Evolutionary conservation across 768 basidiomycete species (phyloP).

Genomic region (Macrolepiota dolichaula): DNA sequence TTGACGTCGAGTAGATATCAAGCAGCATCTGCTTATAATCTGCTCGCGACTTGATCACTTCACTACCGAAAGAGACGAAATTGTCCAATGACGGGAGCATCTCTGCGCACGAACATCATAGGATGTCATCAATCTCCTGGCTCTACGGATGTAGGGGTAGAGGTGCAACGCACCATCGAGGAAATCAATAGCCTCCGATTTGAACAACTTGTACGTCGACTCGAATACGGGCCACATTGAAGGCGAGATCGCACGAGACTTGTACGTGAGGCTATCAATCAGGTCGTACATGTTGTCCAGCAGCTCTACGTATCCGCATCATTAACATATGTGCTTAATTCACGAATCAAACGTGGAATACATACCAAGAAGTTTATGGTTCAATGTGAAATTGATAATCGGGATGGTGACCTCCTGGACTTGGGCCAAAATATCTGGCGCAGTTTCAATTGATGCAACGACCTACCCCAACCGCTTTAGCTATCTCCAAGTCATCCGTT

Average conservation of each 20-base stretch:
- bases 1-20: slow-evolving; percentile 78
- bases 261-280: slow-evolving; percentile 83
- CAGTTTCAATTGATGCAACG: slow-evolving; percentile 68
- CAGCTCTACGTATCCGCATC: slow-evolving; percentile 48
- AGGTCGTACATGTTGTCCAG: slow-evolving; percentile 87
- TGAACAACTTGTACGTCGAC: slow-evolving; percentile 79
- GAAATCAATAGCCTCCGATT: slow-evolving; percentile 80
- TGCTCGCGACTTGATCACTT: slow-evolving; percentile 64
- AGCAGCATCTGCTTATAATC: slow-evolving; percentile 80
- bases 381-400: slow-evolving; percentile 70
- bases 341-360: slow-evolving; percentile 3
- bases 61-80: slow-evolving; percentile 80
- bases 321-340: background rate
- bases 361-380: slow-evolving; percentile 74
- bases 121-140: background rate
- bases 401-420: slow-evolving; percentile 83
- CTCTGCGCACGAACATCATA: slow-evolving; percentile 38
- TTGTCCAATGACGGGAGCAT: slow-evolving; percentile 89
- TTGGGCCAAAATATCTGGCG: slow-evolving; percentile 71
- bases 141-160: background rate
- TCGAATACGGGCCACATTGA: slow-evolving; percentile 89
- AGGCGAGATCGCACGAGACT: slow-evolving; percentile 68
- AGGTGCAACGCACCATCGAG: slow-evolving; percentile 59
- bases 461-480: slow-evolving; percentile 42
- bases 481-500: background rate